Conservation (phyloP, 1,284 basidiomycete genomes). For the Fomitopsis schrenkii region DNA sequence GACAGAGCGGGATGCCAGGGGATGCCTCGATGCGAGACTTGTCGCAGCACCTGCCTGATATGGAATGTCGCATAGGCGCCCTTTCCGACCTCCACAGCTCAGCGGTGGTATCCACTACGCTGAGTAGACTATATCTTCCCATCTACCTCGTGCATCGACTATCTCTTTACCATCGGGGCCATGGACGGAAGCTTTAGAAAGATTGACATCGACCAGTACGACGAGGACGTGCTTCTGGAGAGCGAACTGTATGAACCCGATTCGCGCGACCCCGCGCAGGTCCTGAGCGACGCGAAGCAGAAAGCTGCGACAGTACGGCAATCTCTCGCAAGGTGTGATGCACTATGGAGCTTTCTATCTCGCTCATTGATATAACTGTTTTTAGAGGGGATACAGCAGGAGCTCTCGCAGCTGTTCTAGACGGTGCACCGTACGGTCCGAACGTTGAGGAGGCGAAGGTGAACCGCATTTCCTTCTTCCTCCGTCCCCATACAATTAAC, state of each 20-base stretch:
- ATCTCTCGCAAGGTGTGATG: constrained; percentile 65
- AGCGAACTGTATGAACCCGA: constrained; percentile 87
- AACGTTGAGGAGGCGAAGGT: constrained; percentile 90
- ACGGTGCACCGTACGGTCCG: constrained; percentile 81
- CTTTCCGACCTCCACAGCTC: no score
- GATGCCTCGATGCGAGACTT: no score
- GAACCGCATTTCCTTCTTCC: not conserved
- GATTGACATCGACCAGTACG: constrained; percentile 92
- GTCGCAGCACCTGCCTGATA: no score
- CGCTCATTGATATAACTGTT: not conserved
- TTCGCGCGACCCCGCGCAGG: constrained; percentile 73
- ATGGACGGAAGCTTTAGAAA: constrained; percentile 85
- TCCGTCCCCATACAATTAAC: no score
- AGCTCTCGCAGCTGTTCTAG: constrained; percentile 68
- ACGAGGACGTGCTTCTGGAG: constrained; percentile 87
- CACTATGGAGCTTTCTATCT: not conserved
- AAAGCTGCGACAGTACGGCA: constrained; percentile 74
- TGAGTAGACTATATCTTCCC: no score
- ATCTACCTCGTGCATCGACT: no score
- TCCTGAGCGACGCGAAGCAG: constrained; percentile 72
- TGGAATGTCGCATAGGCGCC: no score
- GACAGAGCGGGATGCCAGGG: no score
- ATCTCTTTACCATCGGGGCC: not conserved
- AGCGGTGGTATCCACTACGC: no score
- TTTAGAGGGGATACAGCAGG: constrained; percentile 69